Base-by-base conservation (phyloP, 306 rosid genomes). In the Casuarina equisetifolia region DNA sequence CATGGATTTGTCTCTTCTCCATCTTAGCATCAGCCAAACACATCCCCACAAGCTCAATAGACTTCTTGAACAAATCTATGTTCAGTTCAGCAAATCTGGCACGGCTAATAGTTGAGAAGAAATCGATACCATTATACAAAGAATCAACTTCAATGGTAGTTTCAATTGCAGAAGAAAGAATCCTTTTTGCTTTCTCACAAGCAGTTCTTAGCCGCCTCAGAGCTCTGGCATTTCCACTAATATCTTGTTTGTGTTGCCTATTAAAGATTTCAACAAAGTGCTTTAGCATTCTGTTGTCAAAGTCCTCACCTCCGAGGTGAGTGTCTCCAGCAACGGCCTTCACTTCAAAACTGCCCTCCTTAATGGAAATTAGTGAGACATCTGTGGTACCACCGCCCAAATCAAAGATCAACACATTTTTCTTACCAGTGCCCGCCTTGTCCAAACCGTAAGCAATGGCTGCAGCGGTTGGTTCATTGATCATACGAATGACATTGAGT, bases 261-360 rank as follows among this genome's bases (percentile, higher is more conserved):
- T 58, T 77, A 5, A 86, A 74, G 53, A 77, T 71, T 2, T 77
- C 4, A 0, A 67, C 79, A 44, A 79, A 86, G 17, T 74, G 17
- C 1, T 25, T 35, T 6, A 80, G 46, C 89, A 86, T 58, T 59
- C 79, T 48, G 63, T 75, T 75, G 42, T 75, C 80, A 12, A 86
- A 58, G 54, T 86, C 85, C 36, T 75, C 87, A 2, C 85, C 86
- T 3, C 86, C 83, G 0, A 86, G 83, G 48, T 82, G 86, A 20
- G 80, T 77, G 58, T 77, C 80, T 17, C 89, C 87, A 17, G 79
- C 83, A n/a, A 84, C 83, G 0, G 49, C 25, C 10, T 8, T 43
- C 19, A 69, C 80, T 69, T 77, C 39, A 53, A 77, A 77, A 4
- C 2, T 51, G 43, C 74, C 48, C 2, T 53, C 35, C 2, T 62